Conservation (phyloP, 129 eudicot genomes). For the Helianthus tuberosus region DNA sequence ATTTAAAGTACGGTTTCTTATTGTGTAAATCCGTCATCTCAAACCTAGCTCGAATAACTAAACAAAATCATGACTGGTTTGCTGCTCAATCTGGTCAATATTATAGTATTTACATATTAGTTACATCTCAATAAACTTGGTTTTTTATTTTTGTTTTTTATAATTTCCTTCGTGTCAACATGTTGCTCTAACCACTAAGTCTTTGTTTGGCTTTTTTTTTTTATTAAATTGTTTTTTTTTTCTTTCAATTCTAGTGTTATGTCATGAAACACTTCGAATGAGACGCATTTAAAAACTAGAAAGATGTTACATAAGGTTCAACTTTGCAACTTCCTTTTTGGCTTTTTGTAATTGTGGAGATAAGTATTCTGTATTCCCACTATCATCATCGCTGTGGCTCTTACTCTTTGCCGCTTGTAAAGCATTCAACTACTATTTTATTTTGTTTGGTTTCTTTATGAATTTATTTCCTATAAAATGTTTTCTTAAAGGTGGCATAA, state of each 20-base stretch:
- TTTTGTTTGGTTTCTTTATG: not conserved
- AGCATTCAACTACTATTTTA: slow-evolving; percentile 28
- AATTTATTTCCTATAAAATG: not conserved
- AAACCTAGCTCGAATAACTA: no score
- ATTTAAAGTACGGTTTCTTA: no score
- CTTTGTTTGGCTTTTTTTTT: no score
- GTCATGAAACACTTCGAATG: slow-evolving; percentile 35
- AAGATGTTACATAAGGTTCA: slow-evolving; percentile 35
- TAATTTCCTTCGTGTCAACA: no score
- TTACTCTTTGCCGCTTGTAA: slow-evolving; percentile 22
- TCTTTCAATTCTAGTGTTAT: not conserved
- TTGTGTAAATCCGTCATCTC: no score
- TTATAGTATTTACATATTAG: not conserved
- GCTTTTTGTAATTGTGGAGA: slow-evolving; percentile 27
- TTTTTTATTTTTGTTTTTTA: not conserved
- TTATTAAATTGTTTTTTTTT: no score
- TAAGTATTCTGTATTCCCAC: slow-evolving; percentile 33
- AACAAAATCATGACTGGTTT: not conserved
- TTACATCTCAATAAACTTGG: not conserved
- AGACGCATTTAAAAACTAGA: slow-evolving; percentile 23
- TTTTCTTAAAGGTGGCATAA: not conserved
- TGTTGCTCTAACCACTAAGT: no score
- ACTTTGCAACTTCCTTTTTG: slow-evolving; percentile 27
- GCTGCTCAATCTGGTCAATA: not conserved
- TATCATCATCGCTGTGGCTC: slow-evolving; percentile 27